A percentile compares a stretch with the other conserved stretches of the same genome.
phyloP scores from a whole-genome alignment of 495 filamentous ascomycete species.

The Aspergillus indologenus region DNA sequence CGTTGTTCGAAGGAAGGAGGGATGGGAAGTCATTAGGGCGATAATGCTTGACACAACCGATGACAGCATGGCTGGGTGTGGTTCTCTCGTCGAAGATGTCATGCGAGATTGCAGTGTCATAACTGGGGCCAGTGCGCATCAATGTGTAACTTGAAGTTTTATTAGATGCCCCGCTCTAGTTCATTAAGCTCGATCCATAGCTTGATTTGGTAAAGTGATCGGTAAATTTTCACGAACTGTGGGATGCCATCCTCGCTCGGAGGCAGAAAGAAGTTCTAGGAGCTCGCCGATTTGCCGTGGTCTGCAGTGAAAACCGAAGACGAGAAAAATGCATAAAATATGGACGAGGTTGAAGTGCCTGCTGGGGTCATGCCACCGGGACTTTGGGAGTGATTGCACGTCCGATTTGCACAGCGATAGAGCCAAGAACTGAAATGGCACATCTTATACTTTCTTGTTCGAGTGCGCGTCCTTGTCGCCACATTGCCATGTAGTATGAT shows the following conservation, averaged over 20 bases:
- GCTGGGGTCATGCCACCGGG: neutral
- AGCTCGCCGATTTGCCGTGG: neutral
- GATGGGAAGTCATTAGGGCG: neutral
- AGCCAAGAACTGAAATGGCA: too few relatives aligned
- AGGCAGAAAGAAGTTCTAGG: neutral
- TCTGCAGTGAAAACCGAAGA: neutral
- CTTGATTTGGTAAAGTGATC: neutral
- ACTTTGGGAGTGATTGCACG: too few relatives aligned
- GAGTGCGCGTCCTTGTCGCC: neutral
- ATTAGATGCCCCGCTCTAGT: neutral
- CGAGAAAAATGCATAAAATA: neutral
- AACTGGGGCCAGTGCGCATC: conserved; percentile 11
- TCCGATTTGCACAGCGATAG: too few relatives aligned
- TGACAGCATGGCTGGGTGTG: conserved; percentile 1
- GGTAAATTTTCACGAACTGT: neutral
- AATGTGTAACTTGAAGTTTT: neutral
- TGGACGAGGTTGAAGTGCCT: neutral
- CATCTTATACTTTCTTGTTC: neutral
- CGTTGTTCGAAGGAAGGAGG: conserved; percentile 4
- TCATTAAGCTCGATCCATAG: neutral
- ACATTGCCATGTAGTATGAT: neutral
- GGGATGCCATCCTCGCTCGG: neutral
- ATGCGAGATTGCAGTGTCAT: conserved; percentile 15
- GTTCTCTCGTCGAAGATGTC: conserved; percentile 4
- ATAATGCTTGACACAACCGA: conserved; percentile 5